Evolutionary conservation across 768 basidiomycete genomes (phyloP), one percentile per base, ranked within the genome.

Genomic region (Hydnum rufescens): DNA sequence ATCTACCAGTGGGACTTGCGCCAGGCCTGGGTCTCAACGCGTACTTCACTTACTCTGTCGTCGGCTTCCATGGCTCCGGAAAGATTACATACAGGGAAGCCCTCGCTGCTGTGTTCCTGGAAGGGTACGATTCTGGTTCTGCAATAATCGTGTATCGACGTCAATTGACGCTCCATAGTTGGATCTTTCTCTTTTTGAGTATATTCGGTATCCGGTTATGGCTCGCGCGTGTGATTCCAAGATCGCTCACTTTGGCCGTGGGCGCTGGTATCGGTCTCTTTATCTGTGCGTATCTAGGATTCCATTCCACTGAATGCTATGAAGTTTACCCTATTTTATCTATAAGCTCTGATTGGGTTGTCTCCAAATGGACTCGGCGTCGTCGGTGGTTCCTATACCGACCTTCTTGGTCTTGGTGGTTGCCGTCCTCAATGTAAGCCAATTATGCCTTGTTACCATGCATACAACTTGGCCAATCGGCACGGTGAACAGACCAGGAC

Each of bases 31-130:
- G 86, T 51, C 47, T 55, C 13, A 55, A 55, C 52, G 62, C 62
- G n/a, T 60, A 87, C 81, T 88, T 90, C 65, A 71, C 87, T 2
- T 90, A 86, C 65, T 86, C 83, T 18, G 77, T 89, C 13, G 87
- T 90, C 25, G 87, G 87, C 8, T 80, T 78, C 67, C 80, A 86
- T 59, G 86, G 87, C 2, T 71, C 72, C 47, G 70, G 71, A 4
- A 70, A 74, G 50, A 77, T 88, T 60, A 70, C 74, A 5, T 90
- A 86, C 62, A 70, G 72, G 13, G 82, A 90, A 65, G 87, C 86
- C 0, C 71, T 88, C 19, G 76, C 78, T 13, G 87, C 87, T 23
- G 82, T 89, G 42, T 90, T 89, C 65, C 68, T 90, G 57, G 87
- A 89, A 70, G 87, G 84, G 79, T 82, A 57, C 22, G 75, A 62